Base-by-base conservation (phyloP, 2,329 filamentous ascomycete genomes). In the Cladosporium austrohemisphaericum region DNA sequence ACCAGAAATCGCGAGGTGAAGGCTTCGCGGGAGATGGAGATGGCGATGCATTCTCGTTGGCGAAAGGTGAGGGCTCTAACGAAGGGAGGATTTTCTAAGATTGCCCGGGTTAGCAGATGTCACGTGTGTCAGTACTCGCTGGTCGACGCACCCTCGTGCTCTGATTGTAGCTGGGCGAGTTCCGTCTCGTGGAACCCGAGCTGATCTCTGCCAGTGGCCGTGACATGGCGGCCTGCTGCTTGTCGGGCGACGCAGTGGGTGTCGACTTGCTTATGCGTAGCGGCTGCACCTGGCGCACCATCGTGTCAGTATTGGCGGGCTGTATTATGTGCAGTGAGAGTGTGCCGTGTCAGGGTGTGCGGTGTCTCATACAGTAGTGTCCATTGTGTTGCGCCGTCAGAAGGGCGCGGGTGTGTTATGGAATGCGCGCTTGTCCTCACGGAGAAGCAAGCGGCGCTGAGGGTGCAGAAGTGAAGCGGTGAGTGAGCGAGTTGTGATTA, bases 1-100 rank as follows among this genome's bases (percentile, higher is more conserved):
- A 88, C 93, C 93, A 97, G 73, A 96, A 96, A 51, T 89, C 75
- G 57, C 88, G 87, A 46, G 91, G 88, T 36, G 91, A 95, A 4
- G 55, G 50, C 31, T 38, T 84, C 77, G 54, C 22, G 7, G 36
- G 78, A 13, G 44, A 35, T 72, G 56, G 74, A 66, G 49, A 84
- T 78, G 41, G 72, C 66, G 55, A 65, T 36, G 62, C 60, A 51
- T 62, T 64, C 23, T 70, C 65, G 55, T 71, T 75, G 16, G n/a
- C n/a, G 58, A 85, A 78, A 20, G 90, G 88, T 19, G 91, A 95
- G 23, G 87, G 85, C 69, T 93, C 88, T 63, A 78, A 82, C 65
- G 78, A 82, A 54, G 85, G 75, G 53, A 79, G 72, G 69, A 82
- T 79, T 73, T 90, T 86, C 80, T 86, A 66, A 54, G 22, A 16